Evolutionary conservation across 306 rosid species (phyloP), one percentile per base, ranked within the genome.

Genomic region (Begonia loranthoides): DNA sequence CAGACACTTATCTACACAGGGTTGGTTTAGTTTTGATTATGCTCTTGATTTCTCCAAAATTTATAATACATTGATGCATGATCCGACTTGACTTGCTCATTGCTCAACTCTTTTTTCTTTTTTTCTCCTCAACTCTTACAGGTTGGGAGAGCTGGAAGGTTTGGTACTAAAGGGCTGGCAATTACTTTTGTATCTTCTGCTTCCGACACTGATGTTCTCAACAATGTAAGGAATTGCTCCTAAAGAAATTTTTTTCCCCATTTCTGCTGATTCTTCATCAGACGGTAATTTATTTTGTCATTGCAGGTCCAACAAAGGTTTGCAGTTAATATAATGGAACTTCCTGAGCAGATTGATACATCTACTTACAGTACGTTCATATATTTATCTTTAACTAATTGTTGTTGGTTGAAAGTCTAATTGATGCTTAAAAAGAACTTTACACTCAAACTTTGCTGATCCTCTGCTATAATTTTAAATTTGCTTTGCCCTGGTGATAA

Each of bases 121-220:
- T 6, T 17, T 13, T 40, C 52, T 0, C 11, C 3, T 49, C 4
- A n/a, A 6, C 22, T 34, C 47, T 43, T 9, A 49, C 72, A 90
- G 99, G 99, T 90, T 41, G 99, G 99, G 10, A 81, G 96, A 69
- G 99, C 99, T 72, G 99, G 99, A 51, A 75, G 99, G 62, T 90
- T 90, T 45, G 99, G 99, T 21, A 90, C 99, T 55, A 90, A 90
- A 65, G 99, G 99, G 54, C 95, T 90, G 66, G 99, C 99, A 17
- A 90, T 90, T 58, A 90, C 99, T 39, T 90, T 90, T 59, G 96
- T 90, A 51, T 86, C 99, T n/a, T 90, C 92, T 36, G 76, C 94
- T 45, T 58, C 92, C 10, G 99, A 90, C 60, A 82, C 86, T 9
- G 94, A 82, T 55, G 95, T 90, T 61, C 99, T 90, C 47, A 90